Evolutionary conservation across 2,329 filamentous ascomycete genomes (phyloP).

Genomic region (Thelonectria rubi): DNA sequence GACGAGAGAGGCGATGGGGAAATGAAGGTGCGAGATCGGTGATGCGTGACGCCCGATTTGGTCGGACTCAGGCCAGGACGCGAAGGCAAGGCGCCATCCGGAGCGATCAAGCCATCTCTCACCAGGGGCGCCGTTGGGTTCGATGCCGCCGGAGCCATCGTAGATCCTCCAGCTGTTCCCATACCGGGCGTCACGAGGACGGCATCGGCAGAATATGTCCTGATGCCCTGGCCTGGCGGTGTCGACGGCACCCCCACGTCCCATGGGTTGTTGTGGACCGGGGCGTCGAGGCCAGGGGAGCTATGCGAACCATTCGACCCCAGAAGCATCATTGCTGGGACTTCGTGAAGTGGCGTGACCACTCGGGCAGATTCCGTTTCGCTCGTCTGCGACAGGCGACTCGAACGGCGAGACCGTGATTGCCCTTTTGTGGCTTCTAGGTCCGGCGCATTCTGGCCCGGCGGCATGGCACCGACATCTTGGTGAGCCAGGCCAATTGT

Average conservation of each 20-base stretch:
- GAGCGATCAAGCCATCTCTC: slow-evolving; percentile 40
- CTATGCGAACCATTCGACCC: slow-evolving; percentile 45
- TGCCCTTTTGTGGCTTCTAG: slow-evolving; percentile 38
- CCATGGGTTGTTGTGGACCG: slow-evolving; percentile 57
- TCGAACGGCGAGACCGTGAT: slow-evolving; percentile 62
- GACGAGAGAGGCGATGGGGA: slow-evolving; percentile 69
- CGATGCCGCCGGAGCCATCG: slow-evolving; percentile 38
- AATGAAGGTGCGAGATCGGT: slow-evolving; percentile 59
- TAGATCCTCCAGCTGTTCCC: slow-evolving; percentile 25
- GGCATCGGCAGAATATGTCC: slow-evolving; percentile 50
- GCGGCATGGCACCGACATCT: slow-evolving; percentile 39
- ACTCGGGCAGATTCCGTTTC: slow-evolving; percentile 52
- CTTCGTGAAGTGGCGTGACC: slow-evolving; percentile 48
- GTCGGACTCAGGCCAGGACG: slow-evolving; percentile 42
- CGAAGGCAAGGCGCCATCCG: slow-evolving; percentile 43
- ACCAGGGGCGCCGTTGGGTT: slow-evolving; percentile 45
- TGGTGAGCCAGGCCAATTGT: slow-evolving; percentile 69
- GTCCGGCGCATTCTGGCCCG: slow-evolving; percentile 33
- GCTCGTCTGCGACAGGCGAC: slow-evolving; percentile 56
- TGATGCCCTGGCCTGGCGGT: slow-evolving; percentile 47
- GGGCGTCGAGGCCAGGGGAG: slow-evolving; percentile 48
- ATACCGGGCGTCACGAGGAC: slow-evolving; percentile 32
- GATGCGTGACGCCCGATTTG: slow-evolving; percentile 43
- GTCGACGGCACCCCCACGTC: slow-evolving; percentile 46
- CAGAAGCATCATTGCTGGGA: slow-evolving; percentile 49